A percentile compares a stretch with the other conserved stretches of the same genome.
These are phyloP conservation scores for Diaporthe velutina DNA, from an alignment of 2,329 filamentous ascomycete species.

Conservation along the genomic window DNA sequence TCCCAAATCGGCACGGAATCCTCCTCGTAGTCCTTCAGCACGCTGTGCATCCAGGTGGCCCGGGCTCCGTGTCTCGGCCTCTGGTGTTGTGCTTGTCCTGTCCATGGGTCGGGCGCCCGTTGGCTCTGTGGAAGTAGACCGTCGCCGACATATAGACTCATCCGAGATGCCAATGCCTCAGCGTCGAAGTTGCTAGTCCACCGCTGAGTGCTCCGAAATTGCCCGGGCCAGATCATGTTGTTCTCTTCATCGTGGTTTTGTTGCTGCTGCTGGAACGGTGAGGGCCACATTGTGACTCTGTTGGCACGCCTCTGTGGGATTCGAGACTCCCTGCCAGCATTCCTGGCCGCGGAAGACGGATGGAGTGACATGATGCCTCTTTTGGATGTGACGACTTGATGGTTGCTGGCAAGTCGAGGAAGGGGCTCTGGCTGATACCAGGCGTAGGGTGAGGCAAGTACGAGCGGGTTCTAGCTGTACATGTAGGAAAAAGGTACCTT, in stretches of 20 bases:
- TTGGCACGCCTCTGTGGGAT: constrained; percentile 33
- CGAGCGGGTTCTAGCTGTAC: not conserved
- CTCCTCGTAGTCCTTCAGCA: constrained; percentile 33
- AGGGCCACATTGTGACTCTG: constrained; percentile 42
- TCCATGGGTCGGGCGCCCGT: constrained; percentile 35
- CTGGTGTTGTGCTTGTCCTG: constrained; percentile 30
- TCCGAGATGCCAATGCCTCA: constrained; percentile 41
- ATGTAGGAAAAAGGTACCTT: not conserved
- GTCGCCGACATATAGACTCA: constrained; percentile 43
- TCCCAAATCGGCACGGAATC: constrained; percentile 39
- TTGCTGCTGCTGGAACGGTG: constrained; percentile 36
- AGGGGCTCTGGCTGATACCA: constrained; percentile 12
- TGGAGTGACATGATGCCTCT: constrained; percentile 36
- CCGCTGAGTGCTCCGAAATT: constrained; percentile 33
- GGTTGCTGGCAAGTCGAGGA: not conserved
- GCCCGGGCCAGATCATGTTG: constrained; percentile 35
- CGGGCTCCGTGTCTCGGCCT: constrained; percentile 31
- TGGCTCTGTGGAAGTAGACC: constrained; percentile 39
- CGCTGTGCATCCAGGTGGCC: constrained; percentile 39
- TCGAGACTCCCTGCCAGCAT: constrained; percentile 4
- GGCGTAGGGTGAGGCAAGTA: not conserved
- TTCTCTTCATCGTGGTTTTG: constrained; percentile 22
- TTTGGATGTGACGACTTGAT: not conserved
- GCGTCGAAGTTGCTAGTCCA: constrained; percentile 42
- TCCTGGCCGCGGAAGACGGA: constrained; percentile 21